Percentiles rank a stretch among this genome's conserved stretches.
Conservation (phyloP, 2,329 filamentous ascomycete genomes). For the Leptographium radiaticola region DNA sequence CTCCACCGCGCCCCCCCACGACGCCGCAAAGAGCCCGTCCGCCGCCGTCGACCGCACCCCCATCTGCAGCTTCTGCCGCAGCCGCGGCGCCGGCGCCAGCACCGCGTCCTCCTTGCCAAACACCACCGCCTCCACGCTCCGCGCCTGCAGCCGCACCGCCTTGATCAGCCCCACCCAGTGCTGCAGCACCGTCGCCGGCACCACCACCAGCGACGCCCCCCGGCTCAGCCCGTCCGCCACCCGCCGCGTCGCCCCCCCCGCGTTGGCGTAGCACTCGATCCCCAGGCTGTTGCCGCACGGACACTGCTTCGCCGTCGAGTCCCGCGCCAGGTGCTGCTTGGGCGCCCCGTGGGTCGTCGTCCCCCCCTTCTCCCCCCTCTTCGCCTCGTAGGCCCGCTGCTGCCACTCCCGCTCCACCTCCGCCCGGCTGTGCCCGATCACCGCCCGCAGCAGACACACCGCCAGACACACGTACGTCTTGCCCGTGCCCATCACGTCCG, state of each 20-base stretch:
- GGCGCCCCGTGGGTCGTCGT: background rate
- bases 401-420: constrained; percentile 14
- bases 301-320: constrained; percentile 2
- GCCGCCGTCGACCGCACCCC: constrained; percentile 2
- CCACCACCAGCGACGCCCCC: constrained; percentile 12
- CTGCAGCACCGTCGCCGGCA: constrained; percentile 12
- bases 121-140: constrained; percentile 12
- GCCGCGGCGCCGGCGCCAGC: constrained; percentile 10
- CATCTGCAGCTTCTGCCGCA: constrained; percentile 12
- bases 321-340: constrained; percentile 8
- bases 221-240: constrained; percentile 11
- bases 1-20: constrained; percentile 5
- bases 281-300: constrained; percentile 11
- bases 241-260: constrained; percentile 10
- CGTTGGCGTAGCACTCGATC: constrained; percentile 14
- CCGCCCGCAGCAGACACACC: constrained; percentile 10
- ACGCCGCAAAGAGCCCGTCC: constrained; percentile 8
- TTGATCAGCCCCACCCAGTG: constrained; percentile 13
- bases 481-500: constrained; percentile 14
- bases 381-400: constrained; percentile 7
- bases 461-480: constrained; percentile 13
- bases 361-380: background rate
- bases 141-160: constrained; percentile 6
- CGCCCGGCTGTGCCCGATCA: constrained; percentile 12
- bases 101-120: constrained; percentile 11